Percentiles rank a stretch among this genome's conserved stretches.
phyloP scores from a whole-genome alignment of 177 flowering plant genomes.

The Telopea speciosissima region DNA sequence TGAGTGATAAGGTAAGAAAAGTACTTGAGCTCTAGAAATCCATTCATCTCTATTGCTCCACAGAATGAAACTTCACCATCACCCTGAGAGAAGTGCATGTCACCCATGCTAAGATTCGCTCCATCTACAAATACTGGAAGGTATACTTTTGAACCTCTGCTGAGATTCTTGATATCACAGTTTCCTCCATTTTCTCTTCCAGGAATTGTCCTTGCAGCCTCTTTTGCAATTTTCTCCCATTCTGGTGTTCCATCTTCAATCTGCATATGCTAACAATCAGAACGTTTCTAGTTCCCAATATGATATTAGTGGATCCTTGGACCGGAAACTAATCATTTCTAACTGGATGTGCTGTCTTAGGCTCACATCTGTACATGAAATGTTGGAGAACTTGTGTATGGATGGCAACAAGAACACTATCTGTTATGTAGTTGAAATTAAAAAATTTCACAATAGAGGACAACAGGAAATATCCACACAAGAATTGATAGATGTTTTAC shows the following conservation, averaged over 20 bases:
- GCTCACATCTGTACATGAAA: no score
- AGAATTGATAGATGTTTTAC: not conserved
- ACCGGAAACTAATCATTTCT: not conserved
- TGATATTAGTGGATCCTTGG: not conserved
- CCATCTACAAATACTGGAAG: constrained; percentile 90
- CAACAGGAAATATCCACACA: not conserved
- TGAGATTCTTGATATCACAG: constrained; percentile 91
- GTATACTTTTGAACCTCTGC: constrained; percentile 84
- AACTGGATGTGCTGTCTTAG: not conserved
- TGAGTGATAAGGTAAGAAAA: not conserved
- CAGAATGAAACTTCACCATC: constrained; percentile 97
- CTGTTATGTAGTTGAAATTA: not conserved
- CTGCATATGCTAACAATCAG: constrained; percentile 27
- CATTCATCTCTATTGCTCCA: constrained; percentile 97
- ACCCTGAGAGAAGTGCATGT: constrained; percentile 98
- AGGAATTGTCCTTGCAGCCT: constrained; percentile 93
- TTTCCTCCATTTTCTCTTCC: constrained; percentile 98
- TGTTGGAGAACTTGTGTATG: not conserved
- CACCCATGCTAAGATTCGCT: constrained; percentile 86
- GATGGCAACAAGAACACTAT: not conserved
- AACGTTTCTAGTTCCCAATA: not conserved
- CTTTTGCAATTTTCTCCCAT: constrained; percentile 76
- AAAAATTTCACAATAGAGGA: not conserved
- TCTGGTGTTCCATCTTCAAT: constrained; percentile 56
- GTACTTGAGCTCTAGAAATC: constrained; percentile 93